Percentiles rank a stretch among this genome's conserved stretches.
Conservation (phyloP, 2,329 filamentous ascomycete genomes). For the Didymella sp. region DNA sequence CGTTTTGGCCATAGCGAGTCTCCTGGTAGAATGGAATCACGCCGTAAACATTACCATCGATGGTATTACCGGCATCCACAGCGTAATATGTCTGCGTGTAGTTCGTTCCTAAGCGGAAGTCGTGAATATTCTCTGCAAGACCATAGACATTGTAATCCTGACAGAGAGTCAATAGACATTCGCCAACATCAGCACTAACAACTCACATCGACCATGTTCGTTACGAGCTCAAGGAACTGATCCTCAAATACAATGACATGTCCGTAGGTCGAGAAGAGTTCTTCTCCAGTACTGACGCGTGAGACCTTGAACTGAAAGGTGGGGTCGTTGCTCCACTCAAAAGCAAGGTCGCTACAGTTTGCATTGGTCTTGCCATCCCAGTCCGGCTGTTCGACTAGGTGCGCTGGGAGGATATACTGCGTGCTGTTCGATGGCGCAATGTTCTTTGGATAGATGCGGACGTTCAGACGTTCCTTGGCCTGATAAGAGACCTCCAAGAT, state of each 20-base stretch:
- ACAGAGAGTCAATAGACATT: constrained; percentile 45
- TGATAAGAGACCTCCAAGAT: constrained; percentile 65
- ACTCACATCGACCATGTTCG: constrained; percentile 59
- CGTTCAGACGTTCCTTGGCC: constrained; percentile 44
- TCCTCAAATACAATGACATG: constrained; percentile 75
- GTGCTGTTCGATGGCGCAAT: constrained; percentile 22
- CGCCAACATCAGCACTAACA: constrained; percentile 46
- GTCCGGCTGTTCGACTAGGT: constrained; percentile 22
- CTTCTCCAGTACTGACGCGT: constrained; percentile 60
- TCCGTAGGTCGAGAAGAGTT: constrained; percentile 71
- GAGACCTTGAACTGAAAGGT: constrained; percentile 71
- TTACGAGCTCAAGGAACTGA: constrained; percentile 64
- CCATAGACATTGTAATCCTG: constrained; percentile 73
- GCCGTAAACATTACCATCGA: constrained; percentile 22
- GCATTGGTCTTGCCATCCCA: constrained; percentile 25
- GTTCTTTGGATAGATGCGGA: constrained; percentile 26
- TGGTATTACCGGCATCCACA: constrained; percentile 59
- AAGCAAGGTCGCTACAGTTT: constrained; percentile 20
- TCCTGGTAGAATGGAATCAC: constrained; percentile 26
- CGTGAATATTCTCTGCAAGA: constrained; percentile 74
- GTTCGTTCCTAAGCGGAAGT: constrained; percentile 68
- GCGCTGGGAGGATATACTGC: constrained; percentile 19
- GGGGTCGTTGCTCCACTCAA: constrained; percentile 47
- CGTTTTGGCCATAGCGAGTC: constrained; percentile 19
- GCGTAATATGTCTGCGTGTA: constrained; percentile 74